phyloP scores from a whole-genome alignment of 805 yeast genomes.

The Jamesozyma gamospora region DNA sequence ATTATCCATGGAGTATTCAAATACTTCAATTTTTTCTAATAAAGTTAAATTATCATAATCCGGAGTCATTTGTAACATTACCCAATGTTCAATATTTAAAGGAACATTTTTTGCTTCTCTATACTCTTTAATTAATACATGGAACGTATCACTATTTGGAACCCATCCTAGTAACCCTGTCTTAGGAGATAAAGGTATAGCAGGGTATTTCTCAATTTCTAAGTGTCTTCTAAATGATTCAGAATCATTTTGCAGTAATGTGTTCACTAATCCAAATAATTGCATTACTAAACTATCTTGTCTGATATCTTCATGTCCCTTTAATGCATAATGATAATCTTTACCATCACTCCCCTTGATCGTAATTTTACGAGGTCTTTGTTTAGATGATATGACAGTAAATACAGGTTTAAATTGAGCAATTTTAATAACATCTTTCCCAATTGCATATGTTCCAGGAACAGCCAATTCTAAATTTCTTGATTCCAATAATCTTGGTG shows the following conservation, averaged over 20 bases:
- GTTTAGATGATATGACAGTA: constrained; percentile 86
- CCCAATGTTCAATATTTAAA: constrained; percentile 85
- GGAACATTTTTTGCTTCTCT: constrained; percentile 85
- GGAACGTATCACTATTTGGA: constrained; percentile 94
- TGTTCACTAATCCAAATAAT: constrained; percentile 88
- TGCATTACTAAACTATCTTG: constrained; percentile 98
- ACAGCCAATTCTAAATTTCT: constrained; percentile 75
- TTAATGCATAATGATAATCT: constrained; percentile 69
- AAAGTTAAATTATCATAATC: constrained; percentile 81
- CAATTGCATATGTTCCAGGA: constrained; percentile 88
- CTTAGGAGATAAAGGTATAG: constrained; percentile 91
- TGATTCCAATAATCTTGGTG: constrained; percentile 78
- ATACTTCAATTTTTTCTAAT: constrained; percentile 90
- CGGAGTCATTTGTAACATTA: constrained; percentile 97
- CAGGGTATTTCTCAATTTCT: constrained; percentile 85
- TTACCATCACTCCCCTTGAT: constrained; percentile 87
- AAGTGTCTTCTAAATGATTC: constrained; percentile 94
- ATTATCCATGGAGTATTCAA: constrained; percentile 89
- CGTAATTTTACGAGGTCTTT: constrained; percentile 80
- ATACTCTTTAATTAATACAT: constrained; percentile 81
- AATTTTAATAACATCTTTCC: constrained; percentile 67
- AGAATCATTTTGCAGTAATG: constrained; percentile 77
- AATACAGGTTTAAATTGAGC: constrained; percentile 70
- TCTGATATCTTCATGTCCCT: constrained; percentile 96
- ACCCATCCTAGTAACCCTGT: constrained; percentile 98